These are phyloP conservation scores for Bipolaris sorokiniana DNA, from an alignment of 2,329 filamentous ascomycete genomes.

Conservation along the genomic window DNA sequence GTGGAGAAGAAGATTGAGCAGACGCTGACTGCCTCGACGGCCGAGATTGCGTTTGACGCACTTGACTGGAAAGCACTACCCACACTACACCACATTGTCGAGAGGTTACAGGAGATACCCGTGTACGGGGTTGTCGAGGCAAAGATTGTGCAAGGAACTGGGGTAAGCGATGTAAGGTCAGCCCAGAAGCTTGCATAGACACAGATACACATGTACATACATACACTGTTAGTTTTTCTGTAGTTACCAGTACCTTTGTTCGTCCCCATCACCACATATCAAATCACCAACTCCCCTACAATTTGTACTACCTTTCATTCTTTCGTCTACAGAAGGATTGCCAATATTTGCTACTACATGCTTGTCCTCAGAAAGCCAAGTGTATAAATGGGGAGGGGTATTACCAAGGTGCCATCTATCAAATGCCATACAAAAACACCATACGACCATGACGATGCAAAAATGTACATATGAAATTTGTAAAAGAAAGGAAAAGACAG, in stretches of 20 bases:
- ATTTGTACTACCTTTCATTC: slow-evolving; percentile 5
- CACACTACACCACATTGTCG: slow-evolving; percentile 65
- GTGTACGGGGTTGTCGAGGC: slow-evolving; percentile 63
- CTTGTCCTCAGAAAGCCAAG: too few relatives aligned
- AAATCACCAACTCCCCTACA: background rate
- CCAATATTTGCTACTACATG: too few relatives aligned
- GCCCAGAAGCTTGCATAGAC: slow-evolving; percentile 22
- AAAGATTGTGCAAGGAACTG: slow-evolving; percentile 62
- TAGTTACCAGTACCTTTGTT: too few relatives aligned
- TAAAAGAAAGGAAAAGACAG: background rate
- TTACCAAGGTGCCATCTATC: slow-evolving; percentile 22
- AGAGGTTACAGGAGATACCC: slow-evolving; percentile 61
- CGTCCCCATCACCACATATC: too few relatives aligned
- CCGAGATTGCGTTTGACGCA: slow-evolving; percentile 56
- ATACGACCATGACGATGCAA: background rate
- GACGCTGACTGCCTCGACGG: slow-evolving; percentile 50
- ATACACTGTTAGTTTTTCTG: too few relatives aligned
- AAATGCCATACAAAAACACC: slow-evolving; percentile 7
- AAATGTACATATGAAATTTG: too few relatives aligned
- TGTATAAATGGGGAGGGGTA: slow-evolving; percentile 14
- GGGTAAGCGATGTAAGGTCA: slow-evolving; percentile 57
- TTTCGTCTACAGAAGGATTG: background rate
- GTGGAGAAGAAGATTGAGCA: slow-evolving; percentile 44
- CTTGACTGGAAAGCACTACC: slow-evolving; percentile 63
- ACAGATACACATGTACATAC: too few relatives aligned